phyloP scores from a whole-genome alignment of 2,329 filamentous ascomycete species.

The Ophiostoma himal-ulmi region DNA sequence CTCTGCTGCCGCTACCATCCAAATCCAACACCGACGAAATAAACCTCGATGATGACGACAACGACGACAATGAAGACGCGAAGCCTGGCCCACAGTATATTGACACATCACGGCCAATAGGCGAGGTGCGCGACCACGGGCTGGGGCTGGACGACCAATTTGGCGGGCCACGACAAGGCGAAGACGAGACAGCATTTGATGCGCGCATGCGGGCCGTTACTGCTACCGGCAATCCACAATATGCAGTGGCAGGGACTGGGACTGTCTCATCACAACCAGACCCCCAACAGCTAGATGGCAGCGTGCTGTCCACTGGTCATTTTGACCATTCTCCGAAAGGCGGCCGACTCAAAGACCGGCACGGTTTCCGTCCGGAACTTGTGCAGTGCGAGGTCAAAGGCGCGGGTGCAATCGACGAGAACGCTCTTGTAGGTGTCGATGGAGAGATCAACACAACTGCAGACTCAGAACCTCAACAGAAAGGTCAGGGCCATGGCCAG shows the following conservation, averaged over 20 bases:
- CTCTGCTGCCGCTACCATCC: not conserved
- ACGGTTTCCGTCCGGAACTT: conserved; percentile 18
- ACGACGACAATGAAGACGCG: conserved; percentile 33
- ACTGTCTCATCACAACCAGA: not conserved
- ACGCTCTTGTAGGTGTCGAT: not conserved
- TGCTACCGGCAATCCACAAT: conserved; percentile 22
- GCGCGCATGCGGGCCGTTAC: conserved; percentile 31
- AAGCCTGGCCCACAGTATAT: conserved; percentile 31
- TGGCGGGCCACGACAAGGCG: conserved; percentile 9
- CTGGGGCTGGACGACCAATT: not conserved
- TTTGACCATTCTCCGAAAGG: conserved; percentile 9
- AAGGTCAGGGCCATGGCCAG: conserved; percentile 16
- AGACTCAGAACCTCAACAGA: not conserved
- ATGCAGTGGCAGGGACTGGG: not conserved
- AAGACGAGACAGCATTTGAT: conserved; percentile 25
- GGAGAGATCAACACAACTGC: not conserved
- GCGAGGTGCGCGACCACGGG: conserved; percentile 23
- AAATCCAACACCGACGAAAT: conserved; percentile 43
- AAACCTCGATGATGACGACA: conserved; percentile 36
- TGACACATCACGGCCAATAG: conserved; percentile 33
- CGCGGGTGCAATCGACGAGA: not conserved
- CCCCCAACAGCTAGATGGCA: conserved; percentile 25
- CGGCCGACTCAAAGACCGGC: conserved; percentile 1
- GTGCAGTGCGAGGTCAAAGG: not conserved
- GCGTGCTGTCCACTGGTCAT: conserved; percentile 16